Evolutionary conservation across 306 rosid species (phyloP).

Genomic region (Ochetophila trinervis): DNA sequence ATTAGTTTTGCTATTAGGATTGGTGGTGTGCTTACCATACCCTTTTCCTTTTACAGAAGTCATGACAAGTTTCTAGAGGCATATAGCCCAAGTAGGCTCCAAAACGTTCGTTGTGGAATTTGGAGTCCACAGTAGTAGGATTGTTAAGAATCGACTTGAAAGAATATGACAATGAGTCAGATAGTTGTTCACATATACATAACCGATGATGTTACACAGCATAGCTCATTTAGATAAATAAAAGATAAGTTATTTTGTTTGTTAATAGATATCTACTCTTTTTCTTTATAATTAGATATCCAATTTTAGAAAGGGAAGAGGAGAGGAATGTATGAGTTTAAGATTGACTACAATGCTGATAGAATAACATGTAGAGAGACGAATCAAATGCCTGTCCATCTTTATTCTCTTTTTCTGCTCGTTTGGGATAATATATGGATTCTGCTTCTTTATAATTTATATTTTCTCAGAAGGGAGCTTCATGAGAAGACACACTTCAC

Average conservation of each 20-base stretch:
- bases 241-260: neutral
- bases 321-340: too few relatives aligned
- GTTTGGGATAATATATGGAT: too few relatives aligned
- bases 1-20: slow-evolving; percentile 74
- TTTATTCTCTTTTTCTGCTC: too few relatives aligned
- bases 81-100: neutral
- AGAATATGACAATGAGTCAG: neutral
- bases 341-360: too few relatives aligned
- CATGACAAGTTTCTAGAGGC: slow-evolving; percentile 47
- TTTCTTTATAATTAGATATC: neutral
- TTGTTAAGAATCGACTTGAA: neutral
- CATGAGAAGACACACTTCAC: too few relatives aligned
- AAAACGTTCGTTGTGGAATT: neutral
- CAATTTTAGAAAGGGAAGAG: too few relatives aligned
- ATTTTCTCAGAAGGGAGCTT: too few relatives aligned
- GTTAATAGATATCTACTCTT: neutral
- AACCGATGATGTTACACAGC: too few relatives aligned
- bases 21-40: slow-evolving; percentile 91
- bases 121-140: neutral
- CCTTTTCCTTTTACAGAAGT: slow-evolving; percentile 81
- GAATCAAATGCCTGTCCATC: too few relatives aligned
- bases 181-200: slow-evolving; percentile 5
- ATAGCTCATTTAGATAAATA: slow-evolving; percentile 8
- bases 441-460: too few relatives aligned
- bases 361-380: too few relatives aligned